These are phyloP conservation scores for Entonaema liquescens DNA, from an alignment of 495 filamentous ascomycete species.

Conservation along the genomic window DNA sequence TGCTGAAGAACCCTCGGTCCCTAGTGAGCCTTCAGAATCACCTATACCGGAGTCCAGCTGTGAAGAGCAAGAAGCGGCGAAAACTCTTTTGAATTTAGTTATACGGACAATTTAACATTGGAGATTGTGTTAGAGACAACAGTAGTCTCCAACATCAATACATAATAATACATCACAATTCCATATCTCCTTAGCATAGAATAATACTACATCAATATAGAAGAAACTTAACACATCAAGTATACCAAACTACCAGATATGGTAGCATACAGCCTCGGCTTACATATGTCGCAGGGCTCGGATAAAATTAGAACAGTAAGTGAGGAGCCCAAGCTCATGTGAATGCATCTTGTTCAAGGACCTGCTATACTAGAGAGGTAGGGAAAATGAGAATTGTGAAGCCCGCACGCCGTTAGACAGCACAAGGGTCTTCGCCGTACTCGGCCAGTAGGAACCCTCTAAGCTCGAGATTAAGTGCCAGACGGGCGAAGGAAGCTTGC, in stretches of 20 bases:
- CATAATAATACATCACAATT: background rate
- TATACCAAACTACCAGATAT: no score
- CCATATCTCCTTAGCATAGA: no score
- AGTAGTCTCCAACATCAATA: background rate
- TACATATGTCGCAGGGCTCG: no score
- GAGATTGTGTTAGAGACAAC: background rate
- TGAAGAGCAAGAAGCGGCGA: background rate
- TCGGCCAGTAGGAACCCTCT: background rate
- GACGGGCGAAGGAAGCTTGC: slow-evolving; percentile 48
- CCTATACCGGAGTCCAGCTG: background rate
- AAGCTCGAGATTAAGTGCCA: slow-evolving; percentile 45
- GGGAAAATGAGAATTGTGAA: background rate
- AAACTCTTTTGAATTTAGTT: background rate
- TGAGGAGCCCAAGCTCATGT: background rate
- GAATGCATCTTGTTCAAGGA: background rate
- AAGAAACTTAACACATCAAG: no score
- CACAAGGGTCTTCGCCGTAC: slow-evolving; percentile 31
- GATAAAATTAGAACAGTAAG: background rate
- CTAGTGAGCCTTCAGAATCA: background rate
- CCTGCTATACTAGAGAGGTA: background rate
- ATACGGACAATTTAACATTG: background rate
- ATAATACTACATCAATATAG: no score
- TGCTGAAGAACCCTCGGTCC: background rate
- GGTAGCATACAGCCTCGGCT: no score
- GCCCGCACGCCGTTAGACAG: background rate